Base-by-base conservation (phyloP, 2,329 filamentous ascomycete genomes). In the Stagonosporopsis rhizophila region DNA sequence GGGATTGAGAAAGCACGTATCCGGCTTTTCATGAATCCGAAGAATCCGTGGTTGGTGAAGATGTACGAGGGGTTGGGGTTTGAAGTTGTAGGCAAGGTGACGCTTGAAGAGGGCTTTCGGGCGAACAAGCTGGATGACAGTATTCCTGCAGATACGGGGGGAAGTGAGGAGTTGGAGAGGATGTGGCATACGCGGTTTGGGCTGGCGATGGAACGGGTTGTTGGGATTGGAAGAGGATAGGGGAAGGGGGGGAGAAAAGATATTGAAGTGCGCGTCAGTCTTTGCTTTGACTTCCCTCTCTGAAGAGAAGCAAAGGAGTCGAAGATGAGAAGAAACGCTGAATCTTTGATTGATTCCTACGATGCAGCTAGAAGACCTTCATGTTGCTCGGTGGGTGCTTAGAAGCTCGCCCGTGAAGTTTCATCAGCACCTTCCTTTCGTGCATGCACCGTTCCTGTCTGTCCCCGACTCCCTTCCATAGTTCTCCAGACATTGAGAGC, bases 51-150 rank as follows among this genome's bases (percentile, higher is more conserved):
- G 41, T 20, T 68, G 11, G 27, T 60, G n/a, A 40, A n/a, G 1
- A 40, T 59, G 54, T 66, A 70, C 34, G 51, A 58, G 22, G n/a
- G 38, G 1, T 20, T 65, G 32, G 63, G 61, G 3, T 69, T 70
- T 30, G 3, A 35, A 2, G 52, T 44, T 2, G 49, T 53, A 4
- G 66, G 62, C 0, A 59, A 15, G 11, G 54, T 44, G 12, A 65
- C 61, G 12, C 23, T 63, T 50, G 37, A 6, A 15, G 57, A 64
- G 30, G 61, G 55, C 0, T 56, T 60, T 9, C 19, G 39, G 19
- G 52, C 59, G 3, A 67, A 63, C 53, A 59, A 56, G 4, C 51
- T 65, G 47, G 35, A 40, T 17, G 56, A 59, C n/a, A 51, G 55
- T 40, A 25, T 70, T 4, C 65, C 66, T 0, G 14, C 35, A 17